These are phyloP conservation scores for Juncus effusus DNA, from an alignment of 176 grass and related monocot genomes.

Conservation along the genomic window DNA sequence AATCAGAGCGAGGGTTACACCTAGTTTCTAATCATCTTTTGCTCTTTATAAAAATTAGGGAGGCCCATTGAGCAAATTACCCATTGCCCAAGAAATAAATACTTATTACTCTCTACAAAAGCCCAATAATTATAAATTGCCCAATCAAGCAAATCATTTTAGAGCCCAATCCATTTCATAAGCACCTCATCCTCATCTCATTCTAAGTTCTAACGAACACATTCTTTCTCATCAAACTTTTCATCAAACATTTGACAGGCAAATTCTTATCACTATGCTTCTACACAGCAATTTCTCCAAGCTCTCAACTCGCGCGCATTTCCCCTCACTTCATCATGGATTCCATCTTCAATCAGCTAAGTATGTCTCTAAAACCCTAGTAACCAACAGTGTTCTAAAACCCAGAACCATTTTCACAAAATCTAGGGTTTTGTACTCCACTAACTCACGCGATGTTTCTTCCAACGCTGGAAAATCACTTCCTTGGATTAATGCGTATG, in stretches of 20 bases:
- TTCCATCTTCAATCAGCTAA: conserved; percentile 32
- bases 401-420: conserved; percentile 10
- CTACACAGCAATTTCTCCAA: conserved; percentile 63
- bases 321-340: conserved; percentile 32
- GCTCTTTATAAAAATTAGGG: too few relatives aligned
- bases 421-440: conserved; percentile 55
- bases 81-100: neutral
- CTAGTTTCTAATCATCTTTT: too few relatives aligned
- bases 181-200: neutral
- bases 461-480: conserved; percentile 30
- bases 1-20: too few relatives aligned
- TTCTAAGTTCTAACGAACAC: neutral
- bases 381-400: conserved; percentile 20
- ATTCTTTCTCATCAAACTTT: conserved; percentile 30
- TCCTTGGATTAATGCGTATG: conserved; percentile 41
- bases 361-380: conserved; percentile 36
- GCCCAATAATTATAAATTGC: neutral
- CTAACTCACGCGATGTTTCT: conserved; percentile 23
- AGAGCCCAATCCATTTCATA: neutral
- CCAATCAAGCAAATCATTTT: neutral
- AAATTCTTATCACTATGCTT: conserved; percentile 31
- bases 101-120: neutral
- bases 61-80: too few relatives aligned
- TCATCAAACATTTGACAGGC: conserved; percentile 41
- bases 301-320: conserved; percentile 39